These are phyloP conservation scores for Dillenia suffruticosa DNA, from an alignment of 164 flowering plant genomes.

Conservation along the genomic window DNA sequence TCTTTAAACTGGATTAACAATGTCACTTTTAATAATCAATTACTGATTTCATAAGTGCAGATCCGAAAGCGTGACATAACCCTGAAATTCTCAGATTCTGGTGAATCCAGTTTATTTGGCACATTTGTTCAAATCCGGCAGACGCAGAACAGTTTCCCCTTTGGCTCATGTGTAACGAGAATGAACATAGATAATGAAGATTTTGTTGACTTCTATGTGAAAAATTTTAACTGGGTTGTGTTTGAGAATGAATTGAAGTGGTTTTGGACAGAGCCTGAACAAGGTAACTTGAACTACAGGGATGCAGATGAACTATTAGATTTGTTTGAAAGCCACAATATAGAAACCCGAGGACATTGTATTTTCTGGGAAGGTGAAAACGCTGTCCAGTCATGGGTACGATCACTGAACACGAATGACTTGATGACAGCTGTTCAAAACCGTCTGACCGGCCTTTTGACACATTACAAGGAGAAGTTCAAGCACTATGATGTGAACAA, in stretches of 20 bases:
- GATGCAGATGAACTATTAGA: slow-evolving; percentile 85
- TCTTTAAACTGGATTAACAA: too few relatives aligned
- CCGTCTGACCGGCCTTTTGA: slow-evolving; percentile 68
- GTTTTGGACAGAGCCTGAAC: slow-evolving; percentile 86
- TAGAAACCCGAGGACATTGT: slow-evolving; percentile 80
- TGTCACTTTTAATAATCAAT: too few relatives aligned
- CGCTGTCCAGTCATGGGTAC: slow-evolving; percentile 73
- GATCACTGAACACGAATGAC: slow-evolving; percentile 46
- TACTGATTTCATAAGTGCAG: slow-evolving; percentile 27
- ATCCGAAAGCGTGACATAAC: slow-evolving; percentile 84
- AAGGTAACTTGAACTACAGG: slow-evolving; percentile 74
- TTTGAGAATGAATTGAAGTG: slow-evolving; percentile 95
- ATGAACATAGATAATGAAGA: slow-evolving; percentile 92
- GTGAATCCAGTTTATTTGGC: slow-evolving; percentile 28
- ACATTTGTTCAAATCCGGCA: slow-evolving; percentile 59
- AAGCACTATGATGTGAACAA: slow-evolving; percentile 92
- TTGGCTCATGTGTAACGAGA: slow-evolving; percentile 75
- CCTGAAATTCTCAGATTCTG: slow-evolving; percentile 58
- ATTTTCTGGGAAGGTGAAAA: slow-evolving; percentile 91
- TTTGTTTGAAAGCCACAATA: slow-evolving; percentile 47
- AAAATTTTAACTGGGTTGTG: slow-evolving; percentile 89
- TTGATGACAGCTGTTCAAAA: slow-evolving; percentile 67
- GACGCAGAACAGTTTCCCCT: slow-evolving; percentile 69
- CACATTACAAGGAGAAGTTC: slow-evolving; percentile 83
- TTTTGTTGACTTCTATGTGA: slow-evolving; percentile 64